phyloP scores from a whole-genome alignment of 257 asterid species.

The Lantana camara region DNA sequence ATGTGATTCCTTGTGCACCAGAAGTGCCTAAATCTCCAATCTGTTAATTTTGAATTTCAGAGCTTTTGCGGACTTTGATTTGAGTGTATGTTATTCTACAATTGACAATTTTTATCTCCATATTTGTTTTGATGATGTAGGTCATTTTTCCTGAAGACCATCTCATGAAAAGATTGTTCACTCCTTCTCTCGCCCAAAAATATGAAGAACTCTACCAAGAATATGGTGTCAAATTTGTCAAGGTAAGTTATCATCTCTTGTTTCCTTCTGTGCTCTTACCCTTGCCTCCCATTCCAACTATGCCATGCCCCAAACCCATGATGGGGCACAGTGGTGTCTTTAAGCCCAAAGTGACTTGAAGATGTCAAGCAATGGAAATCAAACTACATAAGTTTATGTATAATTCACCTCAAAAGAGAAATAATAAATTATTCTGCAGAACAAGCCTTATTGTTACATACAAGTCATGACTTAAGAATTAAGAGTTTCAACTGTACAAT shows the following conservation, averaged over 20 bases:
- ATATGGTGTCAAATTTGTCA: slow-evolving; percentile 75
- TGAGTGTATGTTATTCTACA: not conserved
- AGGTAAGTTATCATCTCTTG: slow-evolving; percentile 53
- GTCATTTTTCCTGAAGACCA: slow-evolving; percentile 86
- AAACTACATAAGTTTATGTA: no score
- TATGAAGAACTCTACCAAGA: slow-evolving; percentile 82
- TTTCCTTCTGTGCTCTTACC: slow-evolving; percentile 15
- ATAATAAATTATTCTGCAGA: no score
- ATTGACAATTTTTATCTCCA: slow-evolving; percentile 23
- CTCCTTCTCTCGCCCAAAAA: slow-evolving; percentile 83
- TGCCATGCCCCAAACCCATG: no score
- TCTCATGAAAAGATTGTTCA: slow-evolving; percentile 78
- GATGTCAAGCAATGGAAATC: no score
- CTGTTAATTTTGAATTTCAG: not conserved
- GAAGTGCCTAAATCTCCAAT: not conserved
- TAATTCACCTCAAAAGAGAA: no score
- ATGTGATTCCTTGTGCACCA: not conserved
- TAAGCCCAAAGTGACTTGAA: no score
- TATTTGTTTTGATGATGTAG: slow-evolving; percentile 35
- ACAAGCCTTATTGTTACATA: no score
- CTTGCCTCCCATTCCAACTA: slow-evolving; percentile 11
- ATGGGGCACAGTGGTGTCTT: no score
- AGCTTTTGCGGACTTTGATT: not conserved
- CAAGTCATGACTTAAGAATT: not conserved
- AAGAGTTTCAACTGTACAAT: slow-evolving; percentile 4